phyloP scores from a whole-genome alignment of 2,329 filamentous ascomycete species.

The Colletotrichum cuscutae region DNA sequence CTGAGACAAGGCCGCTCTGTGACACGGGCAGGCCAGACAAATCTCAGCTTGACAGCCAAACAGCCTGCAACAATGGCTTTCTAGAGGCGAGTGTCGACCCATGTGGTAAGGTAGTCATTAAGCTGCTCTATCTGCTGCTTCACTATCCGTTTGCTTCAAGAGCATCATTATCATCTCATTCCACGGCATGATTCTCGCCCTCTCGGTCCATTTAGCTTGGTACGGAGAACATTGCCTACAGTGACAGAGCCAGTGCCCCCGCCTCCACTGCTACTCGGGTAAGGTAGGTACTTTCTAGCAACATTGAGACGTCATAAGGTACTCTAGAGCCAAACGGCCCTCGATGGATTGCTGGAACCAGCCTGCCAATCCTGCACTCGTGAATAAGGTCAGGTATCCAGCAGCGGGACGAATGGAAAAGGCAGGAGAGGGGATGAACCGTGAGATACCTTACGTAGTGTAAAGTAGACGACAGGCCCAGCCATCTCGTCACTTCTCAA shows the following conservation, averaged over 20 bases:
- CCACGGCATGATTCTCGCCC: slow-evolving; percentile 15
- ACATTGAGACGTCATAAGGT: slow-evolving; percentile 25
- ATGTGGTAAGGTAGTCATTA: neutral
- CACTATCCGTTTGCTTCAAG: neutral
- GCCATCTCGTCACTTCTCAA: slow-evolving; percentile 31
- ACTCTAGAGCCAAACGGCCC: slow-evolving; percentile 28
- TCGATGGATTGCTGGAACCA: slow-evolving; percentile 22
- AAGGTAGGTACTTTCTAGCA: neutral
- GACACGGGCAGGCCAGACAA: neutral
- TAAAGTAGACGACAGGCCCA: neutral
- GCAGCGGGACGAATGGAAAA: neutral
- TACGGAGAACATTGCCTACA: neutral
- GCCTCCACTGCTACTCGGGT: neutral
- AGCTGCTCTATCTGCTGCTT: neutral
- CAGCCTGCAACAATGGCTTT: neutral
- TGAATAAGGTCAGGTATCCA: neutral
- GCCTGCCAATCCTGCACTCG: slow-evolving; percentile 21
- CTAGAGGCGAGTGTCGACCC: neutral
- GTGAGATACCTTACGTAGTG: neutral
- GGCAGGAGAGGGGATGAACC: neutral
- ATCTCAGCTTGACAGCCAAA: neutral
- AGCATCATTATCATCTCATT: neutral
- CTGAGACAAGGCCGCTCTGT: neutral
- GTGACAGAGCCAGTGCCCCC: neutral
- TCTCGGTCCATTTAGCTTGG: neutral